Evolutionary conservation across 2,329 filamentous ascomycete genomes (phyloP), one percentile per base, ranked within the genome.

Genomic region (Capronia coronata): DNA sequence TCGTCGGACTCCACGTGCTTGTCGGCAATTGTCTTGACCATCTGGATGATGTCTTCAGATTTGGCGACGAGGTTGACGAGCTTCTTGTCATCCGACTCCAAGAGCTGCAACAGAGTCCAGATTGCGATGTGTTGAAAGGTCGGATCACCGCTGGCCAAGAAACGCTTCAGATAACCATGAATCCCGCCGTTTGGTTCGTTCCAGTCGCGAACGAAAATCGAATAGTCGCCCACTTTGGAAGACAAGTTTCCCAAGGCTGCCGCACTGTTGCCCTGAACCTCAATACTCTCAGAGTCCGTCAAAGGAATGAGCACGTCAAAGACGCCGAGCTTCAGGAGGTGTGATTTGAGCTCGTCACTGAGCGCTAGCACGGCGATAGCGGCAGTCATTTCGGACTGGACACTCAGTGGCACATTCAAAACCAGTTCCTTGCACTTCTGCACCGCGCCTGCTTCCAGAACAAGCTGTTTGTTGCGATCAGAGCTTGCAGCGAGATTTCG

Each of bases 51-150:
- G 58, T 95, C 88, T 57, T 91, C 86, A 1, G 89, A 90, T 64
- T 91, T 86, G 61, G 87, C 83, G 60, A 98, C 96, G 42, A 88
- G 81, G 43, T 83, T 83, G 56, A 96, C 85, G n/a, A 98, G 75
- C 48, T 82, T 84, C 69, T 86, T 83, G 65, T 98, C 91, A 66
- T 94, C 90, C 0, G 91, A 96, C 69, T 98, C 93, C 43, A 98
- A 83, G 3, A 98, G 78, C 65, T 98, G 93, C 2, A 98, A 78
- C 41, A 98, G 72, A 1, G 93, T 98, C 93, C 93, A 98, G 56
- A 97, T 95, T 43, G 93, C 93, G 64, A 98, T 98, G 66, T 98
- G 93, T 69, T 98, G 93, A 75, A 98, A 98, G 0, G 93, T 98
- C 1, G 93, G 83, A 65, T 98, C 93, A 34, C 90, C 91, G 57